Evolutionary conservation across 2,329 filamentous ascomycete species (phyloP).

Genomic region (Penicillium frequentans): DNA sequence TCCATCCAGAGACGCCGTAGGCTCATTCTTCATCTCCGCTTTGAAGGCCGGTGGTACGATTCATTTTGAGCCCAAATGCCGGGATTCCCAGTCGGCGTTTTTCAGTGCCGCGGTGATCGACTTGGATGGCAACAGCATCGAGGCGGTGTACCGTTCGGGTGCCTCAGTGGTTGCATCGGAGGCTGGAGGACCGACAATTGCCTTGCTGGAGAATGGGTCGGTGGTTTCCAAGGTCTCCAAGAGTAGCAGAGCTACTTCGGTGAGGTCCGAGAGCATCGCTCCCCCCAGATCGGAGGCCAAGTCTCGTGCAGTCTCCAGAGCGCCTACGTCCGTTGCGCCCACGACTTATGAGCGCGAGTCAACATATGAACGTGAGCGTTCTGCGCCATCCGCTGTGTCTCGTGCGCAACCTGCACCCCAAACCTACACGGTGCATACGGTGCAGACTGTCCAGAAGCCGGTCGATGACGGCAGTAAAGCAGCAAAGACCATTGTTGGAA

Average conservation of each 20-base stretch:
- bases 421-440: conserved; percentile 26
- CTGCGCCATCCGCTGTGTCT: conserved; percentile 22
- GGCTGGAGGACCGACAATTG: conserved; percentile 33
- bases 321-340: conserved; percentile 8
- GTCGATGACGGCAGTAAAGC: conserved; percentile 44
- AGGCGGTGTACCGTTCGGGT: conserved; percentile 64
- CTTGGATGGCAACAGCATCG: conserved; percentile 80
- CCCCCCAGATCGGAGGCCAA: conserved; percentile 29
- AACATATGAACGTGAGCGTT: neutral
- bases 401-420: conserved; percentile 23
- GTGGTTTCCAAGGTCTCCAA: conserved; percentile 39
- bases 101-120: conserved; percentile 69
- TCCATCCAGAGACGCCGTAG: conserved; percentile 63
- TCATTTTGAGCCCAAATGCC: conserved; percentile 56
- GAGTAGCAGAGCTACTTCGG: conserved; percentile 26
- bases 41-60: conserved; percentile 64
- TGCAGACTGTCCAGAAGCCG: conserved; percentile 27
- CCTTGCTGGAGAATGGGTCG: conserved; percentile 39
- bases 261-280: conserved; percentile 30
- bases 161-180: conserved; percentile 27
- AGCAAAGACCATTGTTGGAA: conserved; percentile 68
- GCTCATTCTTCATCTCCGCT: conserved; percentile 70
- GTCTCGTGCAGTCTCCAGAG: conserved; percentile 29
- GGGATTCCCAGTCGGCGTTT: conserved; percentile 56
- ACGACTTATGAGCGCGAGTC: conserved; percentile 21